Base-by-base conservation (phyloP, 2,329 filamentous ascomycete species). In the Sclerotinia nivalis region DNA sequence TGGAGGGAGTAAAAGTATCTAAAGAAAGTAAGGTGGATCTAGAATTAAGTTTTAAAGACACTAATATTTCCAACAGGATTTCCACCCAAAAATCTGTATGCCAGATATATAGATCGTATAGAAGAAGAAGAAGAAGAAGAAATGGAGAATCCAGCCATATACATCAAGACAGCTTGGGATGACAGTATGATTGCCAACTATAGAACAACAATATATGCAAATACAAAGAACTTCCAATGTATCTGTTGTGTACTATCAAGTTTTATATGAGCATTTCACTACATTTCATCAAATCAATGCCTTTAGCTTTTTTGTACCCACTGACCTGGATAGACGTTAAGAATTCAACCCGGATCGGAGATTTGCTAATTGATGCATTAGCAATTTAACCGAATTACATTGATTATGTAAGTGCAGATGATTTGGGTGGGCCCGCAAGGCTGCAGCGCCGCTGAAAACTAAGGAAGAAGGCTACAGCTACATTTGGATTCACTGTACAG, bases 311-410 rank as follows among this genome's bases (percentile, higher is more conserved):
- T 25, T 50, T 25, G 45, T 62, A 62, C 43, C 43, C 43, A 62
- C 20, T 13, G 59, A 20, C 28, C 59, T 49, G 43, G 59, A 45
- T 61, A 61, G 59, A 62, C 43, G 59, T 62, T 62, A 31, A 49
- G 10, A 45, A 62, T 49, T 62, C 43, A 62, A 43, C 59, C 43
- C 43, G 59, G 59, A 62, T 62, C 59, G 43, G 60, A 62, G 60
- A 62, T 50, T 61, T n/a, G 59, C 31, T 61, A 20, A 47, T 25
- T 61, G 59, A 50, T 50, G 60, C 60, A 62, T 62, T 62, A 10
- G 43, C 59, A 47, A 28, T 37, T 40, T 34, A 13, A 13, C 6
- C 28, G 52, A 28, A 31, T 55, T 20, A 22, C 4, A 10, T 34
- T 62, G 60, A 50, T 62, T 62, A 62, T 50, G 45, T 62, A 62